Conservation (phyloP, 2,329 filamentous ascomycete genomes). For the Onygenales sp. region DNA sequence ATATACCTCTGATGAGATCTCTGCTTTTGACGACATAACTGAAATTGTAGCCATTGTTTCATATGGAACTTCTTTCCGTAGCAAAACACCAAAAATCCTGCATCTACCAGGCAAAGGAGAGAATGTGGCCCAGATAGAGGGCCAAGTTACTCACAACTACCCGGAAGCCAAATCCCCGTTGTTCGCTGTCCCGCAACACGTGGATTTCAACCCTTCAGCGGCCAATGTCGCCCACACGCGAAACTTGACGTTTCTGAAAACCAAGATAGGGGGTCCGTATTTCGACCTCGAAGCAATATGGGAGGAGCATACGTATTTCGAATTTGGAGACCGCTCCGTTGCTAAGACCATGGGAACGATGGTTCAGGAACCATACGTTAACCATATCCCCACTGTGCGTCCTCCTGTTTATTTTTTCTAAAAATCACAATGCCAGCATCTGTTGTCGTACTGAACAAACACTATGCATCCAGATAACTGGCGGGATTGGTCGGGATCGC, state of each 20-base stretch:
- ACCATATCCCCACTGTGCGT: constrained; percentile 37
- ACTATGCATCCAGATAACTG: constrained; percentile 40
- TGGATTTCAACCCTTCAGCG: constrained; percentile 42
- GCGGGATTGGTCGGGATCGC: constrained; percentile 56
- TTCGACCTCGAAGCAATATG: constrained; percentile 70
- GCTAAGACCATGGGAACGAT: constrained; percentile 36
- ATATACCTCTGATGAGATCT: constrained; percentile 5
- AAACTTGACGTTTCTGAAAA: constrained; percentile 56
- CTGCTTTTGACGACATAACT: constrained; percentile 12
- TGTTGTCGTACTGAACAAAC: background rate
- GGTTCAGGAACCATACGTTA: constrained; percentile 19
- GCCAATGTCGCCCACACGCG: constrained; percentile 59
- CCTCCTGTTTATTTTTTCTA: background rate
- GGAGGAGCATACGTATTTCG: constrained; percentile 66
- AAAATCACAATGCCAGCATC: background rate
- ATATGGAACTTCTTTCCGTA: constrained; percentile 19
- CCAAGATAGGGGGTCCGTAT: constrained; percentile 51
- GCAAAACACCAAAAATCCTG: constrained; percentile 15
- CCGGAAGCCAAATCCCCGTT: constrained; percentile 32
- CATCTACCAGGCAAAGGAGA: constrained; percentile 22
- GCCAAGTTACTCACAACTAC: constrained; percentile 33
- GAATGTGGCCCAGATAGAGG: constrained; percentile 6
- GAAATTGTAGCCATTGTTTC: constrained; percentile 24
- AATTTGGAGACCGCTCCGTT: constrained; percentile 60
- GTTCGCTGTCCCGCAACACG: constrained; percentile 44